A percentile compares a stretch with the other conserved stretches of the same genome.
Conservation (phyloP, 192 early-diverging fungal genomes). For the Spizellomyces sp. region DNA sequence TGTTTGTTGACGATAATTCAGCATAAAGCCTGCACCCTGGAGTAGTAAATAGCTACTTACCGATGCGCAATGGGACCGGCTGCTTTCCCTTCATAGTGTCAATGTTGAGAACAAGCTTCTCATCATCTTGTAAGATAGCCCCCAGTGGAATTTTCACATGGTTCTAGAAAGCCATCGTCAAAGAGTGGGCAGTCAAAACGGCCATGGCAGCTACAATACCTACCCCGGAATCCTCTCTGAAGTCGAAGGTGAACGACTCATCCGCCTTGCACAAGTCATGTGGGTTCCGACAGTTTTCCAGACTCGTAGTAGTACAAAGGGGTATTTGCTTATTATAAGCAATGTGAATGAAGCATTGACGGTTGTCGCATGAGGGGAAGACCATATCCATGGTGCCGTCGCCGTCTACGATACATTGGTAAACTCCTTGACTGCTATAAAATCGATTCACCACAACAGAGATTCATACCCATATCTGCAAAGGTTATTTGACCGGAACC, state of each 20-base stretch:
- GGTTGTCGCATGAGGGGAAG: constrained; percentile 63
- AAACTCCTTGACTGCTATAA: neutral
- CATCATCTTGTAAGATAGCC: neutral
- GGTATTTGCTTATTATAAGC: constrained; percentile 83
- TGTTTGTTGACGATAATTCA: constrained; percentile 40
- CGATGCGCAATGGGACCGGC: constrained; percentile 32
- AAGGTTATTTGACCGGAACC: constrained; percentile 79
- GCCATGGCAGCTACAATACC: constrained; percentile 3
- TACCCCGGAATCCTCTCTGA: constrained; percentile 26
- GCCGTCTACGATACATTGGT: constrained; percentile 56
- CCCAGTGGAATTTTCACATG: constrained; percentile 19
- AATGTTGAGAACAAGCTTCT: neutral
- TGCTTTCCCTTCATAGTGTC: constrained; percentile 7
- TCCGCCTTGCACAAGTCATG: constrained; percentile 77
- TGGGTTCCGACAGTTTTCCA: constrained; percentile 62
- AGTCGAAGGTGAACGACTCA: constrained; percentile 68
- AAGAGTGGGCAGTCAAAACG: constrained; percentile 33
- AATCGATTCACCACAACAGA: neutral
- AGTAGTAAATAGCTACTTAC: constrained; percentile 1
- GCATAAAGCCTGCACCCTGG: neutral
- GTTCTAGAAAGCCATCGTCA: constrained; percentile 11
- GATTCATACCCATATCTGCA: constrained; percentile 75
- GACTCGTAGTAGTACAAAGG: constrained; percentile 53
- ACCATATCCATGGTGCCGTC: constrained; percentile 88
- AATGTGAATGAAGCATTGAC: constrained; percentile 68